Conservation (phyloP, 148 eudicot genomes). For the Rhododendron vialii region DNA sequence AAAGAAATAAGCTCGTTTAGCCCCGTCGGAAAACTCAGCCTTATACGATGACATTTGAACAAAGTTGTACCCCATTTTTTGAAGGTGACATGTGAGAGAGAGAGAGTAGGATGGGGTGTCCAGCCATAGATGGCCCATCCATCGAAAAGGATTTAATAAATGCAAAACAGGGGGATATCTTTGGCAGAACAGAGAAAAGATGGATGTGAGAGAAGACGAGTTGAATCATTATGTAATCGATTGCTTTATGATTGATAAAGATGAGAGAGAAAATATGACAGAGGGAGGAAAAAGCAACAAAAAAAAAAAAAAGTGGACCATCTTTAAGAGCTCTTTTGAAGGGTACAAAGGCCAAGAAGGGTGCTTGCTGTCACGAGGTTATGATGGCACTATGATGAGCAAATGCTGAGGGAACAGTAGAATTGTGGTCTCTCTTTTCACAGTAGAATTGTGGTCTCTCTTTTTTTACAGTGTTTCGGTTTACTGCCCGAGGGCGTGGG, state of each 20-base stretch:
- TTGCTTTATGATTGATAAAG: slow-evolving; percentile 40
- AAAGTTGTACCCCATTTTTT: slow-evolving; percentile 8
- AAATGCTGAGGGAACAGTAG: slow-evolving; percentile 10
- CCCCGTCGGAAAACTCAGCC: too few species aligned
- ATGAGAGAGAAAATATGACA: background rate
- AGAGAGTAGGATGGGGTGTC: background rate
- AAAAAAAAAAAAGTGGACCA: background rate
- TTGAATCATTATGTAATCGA: slow-evolving; percentile 44
- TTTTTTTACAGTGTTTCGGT: slow-evolving; percentile 17
- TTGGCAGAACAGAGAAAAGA: slow-evolving; percentile 29
- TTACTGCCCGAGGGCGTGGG: slow-evolving; percentile 25
- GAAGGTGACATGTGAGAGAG: slow-evolving; percentile 18
- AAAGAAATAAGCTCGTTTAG: too few species aligned
- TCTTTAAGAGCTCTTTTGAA: slow-evolving; percentile 5
- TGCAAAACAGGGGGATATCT: slow-evolving; percentile 17
- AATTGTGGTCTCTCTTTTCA: slow-evolving; percentile 29
- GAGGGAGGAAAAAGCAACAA: background rate
- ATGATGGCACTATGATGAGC: slow-evolving; percentile 41
- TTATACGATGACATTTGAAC: slow-evolving; percentile 17
- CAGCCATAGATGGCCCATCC: slow-evolving; percentile 24
- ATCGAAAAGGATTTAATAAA: slow-evolving; percentile 32
- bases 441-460: slow-evolving; percentile 32
- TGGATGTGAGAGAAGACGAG: slow-evolving; percentile 25
- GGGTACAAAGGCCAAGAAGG: slow-evolving; percentile 16
- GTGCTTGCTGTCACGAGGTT: slow-evolving; percentile 16